A percentile compares a stretch with the other conserved stretches of the same genome.
These are phyloP conservation scores for Mangifera indica DNA, from an alignment of 345 rosid species.

Conservation along the genomic window DNA sequence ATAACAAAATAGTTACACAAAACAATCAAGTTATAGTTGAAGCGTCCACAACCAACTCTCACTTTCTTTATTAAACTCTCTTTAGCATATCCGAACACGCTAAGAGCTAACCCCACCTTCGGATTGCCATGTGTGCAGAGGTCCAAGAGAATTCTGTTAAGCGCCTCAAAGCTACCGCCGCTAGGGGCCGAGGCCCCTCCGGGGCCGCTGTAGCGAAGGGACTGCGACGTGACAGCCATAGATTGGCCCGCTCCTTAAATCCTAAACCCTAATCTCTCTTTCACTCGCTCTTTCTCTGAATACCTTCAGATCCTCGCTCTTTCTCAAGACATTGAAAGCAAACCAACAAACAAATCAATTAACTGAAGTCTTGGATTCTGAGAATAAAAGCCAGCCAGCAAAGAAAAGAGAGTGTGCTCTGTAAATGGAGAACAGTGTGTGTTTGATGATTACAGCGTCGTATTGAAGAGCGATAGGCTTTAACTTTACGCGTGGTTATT, in stretches of 20 bases:
- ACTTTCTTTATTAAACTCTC: background rate
- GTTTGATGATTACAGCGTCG: background rate
- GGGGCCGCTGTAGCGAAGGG: conserved; percentile 53
- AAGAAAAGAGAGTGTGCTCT: background rate
- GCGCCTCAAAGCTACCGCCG: conserved; percentile 72
- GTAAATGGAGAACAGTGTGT: too few relatives aligned
- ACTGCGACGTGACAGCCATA: conserved; percentile 62
- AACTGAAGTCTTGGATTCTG: background rate
- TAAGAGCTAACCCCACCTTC: conserved; percentile 49
- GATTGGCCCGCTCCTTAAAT: conserved; percentile 28
- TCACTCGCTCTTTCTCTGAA: background rate
- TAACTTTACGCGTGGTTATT: background rate
- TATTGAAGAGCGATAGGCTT: background rate
- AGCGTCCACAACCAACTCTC: background rate
- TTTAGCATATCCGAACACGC: background rate
- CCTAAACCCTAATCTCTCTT: conserved; percentile 38
- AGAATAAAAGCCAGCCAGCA: background rate
- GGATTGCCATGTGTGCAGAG: conserved; percentile 77
- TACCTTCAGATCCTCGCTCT: background rate
- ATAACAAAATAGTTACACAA: conserved; percentile 4
- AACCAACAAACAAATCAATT: background rate
- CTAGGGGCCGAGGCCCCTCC: conserved; percentile 41
- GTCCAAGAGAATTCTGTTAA: conserved; percentile 78
- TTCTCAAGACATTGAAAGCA: background rate
- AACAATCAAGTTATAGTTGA: background rate